Evolutionary conservation across 768 basidiomycete genomes (phyloP).

Genomic region (Trametes maxima): DNA sequence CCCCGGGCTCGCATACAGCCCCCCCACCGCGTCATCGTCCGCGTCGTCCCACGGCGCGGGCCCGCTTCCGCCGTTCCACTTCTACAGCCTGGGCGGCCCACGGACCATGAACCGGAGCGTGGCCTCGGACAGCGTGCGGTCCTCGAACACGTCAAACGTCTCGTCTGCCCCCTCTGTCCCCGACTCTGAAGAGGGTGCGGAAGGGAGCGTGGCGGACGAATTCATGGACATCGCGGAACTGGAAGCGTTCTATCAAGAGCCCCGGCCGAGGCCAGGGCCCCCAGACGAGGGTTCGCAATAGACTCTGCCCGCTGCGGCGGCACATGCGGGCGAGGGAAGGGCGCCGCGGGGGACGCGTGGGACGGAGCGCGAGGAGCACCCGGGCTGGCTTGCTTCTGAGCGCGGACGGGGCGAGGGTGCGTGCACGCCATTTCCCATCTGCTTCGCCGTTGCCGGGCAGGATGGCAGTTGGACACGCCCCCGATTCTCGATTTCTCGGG

Average conservation of each 20-base stretch:
- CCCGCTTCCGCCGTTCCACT: conserved; percentile 1
- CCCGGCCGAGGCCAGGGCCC: conserved; percentile 9
- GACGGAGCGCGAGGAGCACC: conserved; percentile 8
- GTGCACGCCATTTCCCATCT: conserved; percentile 16
- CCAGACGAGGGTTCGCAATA: conserved; percentile 10
- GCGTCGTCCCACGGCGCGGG: background rate
- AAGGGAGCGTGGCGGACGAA: conserved; percentile 4
- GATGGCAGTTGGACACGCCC: conserved; percentile 18
- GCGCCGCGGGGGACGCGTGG: conserved; percentile 10
- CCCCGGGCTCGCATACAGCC: conserved; percentile 19
- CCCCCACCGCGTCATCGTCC: conserved; percentile 16
- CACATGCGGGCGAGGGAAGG: conserved; percentile 1
- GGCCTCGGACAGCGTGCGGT: conserved; percentile 20
- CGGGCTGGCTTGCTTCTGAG: conserved; percentile 7
- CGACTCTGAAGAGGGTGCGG: conserved; percentile 16
- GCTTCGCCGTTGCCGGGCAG: conserved; percentile 23
- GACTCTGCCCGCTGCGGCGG: background rate
- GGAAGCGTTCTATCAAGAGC: background rate
- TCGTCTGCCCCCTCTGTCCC: conserved; percentile 22
- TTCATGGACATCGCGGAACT: conserved; percentile 11
- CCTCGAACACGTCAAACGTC: conserved; percentile 17
- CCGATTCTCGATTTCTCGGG: conserved; percentile 1
- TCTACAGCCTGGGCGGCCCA: background rate
- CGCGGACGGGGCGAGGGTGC: conserved; percentile 14
- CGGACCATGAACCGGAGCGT: conserved; percentile 18